Evolutionary conservation across 2,329 filamentous ascomycete species (phyloP).

Genomic region (Arthrocladium fulminans): DNA sequence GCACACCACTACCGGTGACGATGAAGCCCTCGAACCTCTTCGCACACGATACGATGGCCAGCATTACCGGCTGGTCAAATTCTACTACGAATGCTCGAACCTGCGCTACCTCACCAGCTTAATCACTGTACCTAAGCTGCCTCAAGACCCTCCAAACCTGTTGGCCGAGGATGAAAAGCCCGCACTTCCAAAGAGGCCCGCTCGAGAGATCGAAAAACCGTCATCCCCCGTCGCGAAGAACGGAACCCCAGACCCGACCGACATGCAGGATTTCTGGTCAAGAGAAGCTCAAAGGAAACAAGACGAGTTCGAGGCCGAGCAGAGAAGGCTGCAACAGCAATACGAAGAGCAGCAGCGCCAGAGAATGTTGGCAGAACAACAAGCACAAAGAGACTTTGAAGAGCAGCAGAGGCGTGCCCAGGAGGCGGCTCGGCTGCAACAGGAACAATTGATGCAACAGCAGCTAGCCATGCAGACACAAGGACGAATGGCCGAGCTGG

Average conservation of each 20-base stretch:
- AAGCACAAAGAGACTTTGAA: constrained; percentile 91
- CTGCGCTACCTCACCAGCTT: constrained; percentile 91
- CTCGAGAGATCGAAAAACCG: constrained; percentile 58
- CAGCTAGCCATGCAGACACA: constrained; percentile 92
- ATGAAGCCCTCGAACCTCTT: constrained; percentile 82
- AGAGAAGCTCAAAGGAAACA: constrained; percentile 84
- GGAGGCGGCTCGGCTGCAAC: constrained; percentile 82
- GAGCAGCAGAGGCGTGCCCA: constrained; percentile 81
- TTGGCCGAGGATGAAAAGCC: constrained; percentile 79
- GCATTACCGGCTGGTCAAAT: constrained; percentile 91
- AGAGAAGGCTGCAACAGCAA: constrained; percentile 76
- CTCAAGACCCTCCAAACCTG: constrained; percentile 85
- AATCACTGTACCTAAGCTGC: constrained; percentile 91
- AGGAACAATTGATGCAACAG: constrained; percentile 79
- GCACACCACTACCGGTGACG: constrained; percentile 91
- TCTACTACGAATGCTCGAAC: constrained; percentile 99
- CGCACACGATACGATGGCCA: constrained; percentile 87
- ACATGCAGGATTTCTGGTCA: constrained; percentile 98
- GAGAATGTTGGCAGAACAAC: constrained; percentile 72
- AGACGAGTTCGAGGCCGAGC: constrained; percentile 89
- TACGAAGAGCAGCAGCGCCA: constrained; percentile 71
- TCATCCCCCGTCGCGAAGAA: constrained; percentile 60
- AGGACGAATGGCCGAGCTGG: constrained; percentile 87
- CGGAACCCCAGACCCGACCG: constrained; percentile 68
- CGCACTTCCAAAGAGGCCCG: constrained; percentile 67